Base-by-base conservation (phyloP, 768 basidiomycete genomes). In the Pulveroboletus sp. region DNA sequence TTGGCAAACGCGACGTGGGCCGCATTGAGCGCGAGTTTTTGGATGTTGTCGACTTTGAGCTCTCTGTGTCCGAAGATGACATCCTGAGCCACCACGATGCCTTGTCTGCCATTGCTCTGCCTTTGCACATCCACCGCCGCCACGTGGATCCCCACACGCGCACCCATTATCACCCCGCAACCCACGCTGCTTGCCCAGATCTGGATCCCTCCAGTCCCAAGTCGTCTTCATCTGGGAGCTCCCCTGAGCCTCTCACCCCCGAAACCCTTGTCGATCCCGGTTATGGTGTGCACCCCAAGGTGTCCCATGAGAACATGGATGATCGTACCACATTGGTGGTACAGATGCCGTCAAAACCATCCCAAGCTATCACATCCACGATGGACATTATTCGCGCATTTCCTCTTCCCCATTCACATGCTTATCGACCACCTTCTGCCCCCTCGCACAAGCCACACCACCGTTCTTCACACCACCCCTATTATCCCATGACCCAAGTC, bases 1-100 rank as follows among this genome's bases (percentile, higher is more conserved):
- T 90, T 63, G 85, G 87, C 56, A 87, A 87, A 65, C 80, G 87
- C 34, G 87, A 90, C 58, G 79, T 88, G 23, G 86, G 85, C 39
- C 79, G 87, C 56, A 88, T 89, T 61, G 87, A 90, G 68, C 80
- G 87, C 59, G 87, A 90, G 68, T 88, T 86, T 66, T 77, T 89
- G 40, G 84, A 85, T 53, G 87, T 90, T 33, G 77, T 90, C 52
- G 83, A 87, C 63, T 90, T 85, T 58, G 82, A 89, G 61, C 76
- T 90, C 34, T 72, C 75, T 48, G 67, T 90, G 53, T 68, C 77
- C 45, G 86, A 88, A 58, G 72, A 72, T 34, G 86, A 88, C 59
- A 55, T 89, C 50, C 74, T 88, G 25, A 62, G 67, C 36, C 72
- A 75, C 55, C 72, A 75, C 38, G 66, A 67, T 50, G 44, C 64